Conservation (phyloP, 345 rosid species). For the Hibiscus mutabilis region DNA sequence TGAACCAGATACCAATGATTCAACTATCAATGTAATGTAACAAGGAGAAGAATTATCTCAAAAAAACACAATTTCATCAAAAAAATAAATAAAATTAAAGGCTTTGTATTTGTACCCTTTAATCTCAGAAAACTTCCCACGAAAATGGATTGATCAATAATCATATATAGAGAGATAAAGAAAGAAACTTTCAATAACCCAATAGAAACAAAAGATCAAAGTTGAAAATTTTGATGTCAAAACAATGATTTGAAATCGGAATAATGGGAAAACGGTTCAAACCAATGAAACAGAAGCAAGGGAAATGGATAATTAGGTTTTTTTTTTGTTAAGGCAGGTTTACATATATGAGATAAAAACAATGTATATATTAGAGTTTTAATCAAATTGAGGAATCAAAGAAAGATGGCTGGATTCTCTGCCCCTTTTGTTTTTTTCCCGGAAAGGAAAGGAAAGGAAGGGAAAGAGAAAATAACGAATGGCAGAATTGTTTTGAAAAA, state of each 20-base stretch:
- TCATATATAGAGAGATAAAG: not conserved
- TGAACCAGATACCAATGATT: not conserved
- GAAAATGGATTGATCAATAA: not conserved
- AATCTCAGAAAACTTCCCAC: not conserved
- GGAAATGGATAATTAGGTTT: not conserved
- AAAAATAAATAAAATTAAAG: not conserved
- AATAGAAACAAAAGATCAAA: not conserved
- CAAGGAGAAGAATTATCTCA: not conserved
- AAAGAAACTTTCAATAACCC: not conserved
- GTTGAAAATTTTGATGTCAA: not conserved
- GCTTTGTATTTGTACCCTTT: not conserved
- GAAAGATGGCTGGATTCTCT: not conserved
- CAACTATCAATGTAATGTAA: not conserved
- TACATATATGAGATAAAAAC: not conserved
- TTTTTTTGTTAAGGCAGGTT: not conserved
- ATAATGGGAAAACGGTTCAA: not conserved
- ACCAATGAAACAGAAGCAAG: slow-evolving; percentile 1
- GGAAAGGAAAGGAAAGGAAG: not conserved
- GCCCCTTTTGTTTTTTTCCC: not conserved
- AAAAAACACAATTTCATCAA: not conserved
- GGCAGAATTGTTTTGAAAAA: not conserved
- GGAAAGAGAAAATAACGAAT: not conserved
- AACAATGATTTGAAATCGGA: not conserved
- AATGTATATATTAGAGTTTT: not conserved
- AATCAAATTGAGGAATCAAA: not conserved